phyloP scores from a whole-genome alignment of 2,329 filamentous ascomycete species.

The Clonostachys chloroleuca region DNA sequence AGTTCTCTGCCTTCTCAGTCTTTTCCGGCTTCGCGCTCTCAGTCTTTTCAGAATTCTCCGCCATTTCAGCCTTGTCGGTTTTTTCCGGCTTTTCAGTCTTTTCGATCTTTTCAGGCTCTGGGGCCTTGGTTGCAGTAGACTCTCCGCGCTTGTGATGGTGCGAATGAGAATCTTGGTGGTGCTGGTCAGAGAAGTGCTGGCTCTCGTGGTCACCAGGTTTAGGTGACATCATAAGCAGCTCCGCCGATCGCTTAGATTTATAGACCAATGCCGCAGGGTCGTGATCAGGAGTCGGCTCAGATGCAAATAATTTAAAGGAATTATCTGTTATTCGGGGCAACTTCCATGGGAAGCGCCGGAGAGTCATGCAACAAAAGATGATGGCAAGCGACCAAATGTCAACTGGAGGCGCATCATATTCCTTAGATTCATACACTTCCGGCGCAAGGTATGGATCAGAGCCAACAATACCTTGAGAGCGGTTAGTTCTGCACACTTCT shows the following conservation, averaged over 20 bases:
- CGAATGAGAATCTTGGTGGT: slow-evolving; percentile 7
- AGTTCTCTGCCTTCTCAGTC: too few species aligned
- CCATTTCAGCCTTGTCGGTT: not conserved
- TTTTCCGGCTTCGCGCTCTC: not conserved
- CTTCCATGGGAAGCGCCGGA: slow-evolving; percentile 96
- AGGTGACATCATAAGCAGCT: not conserved
- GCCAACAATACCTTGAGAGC: slow-evolving; percentile 56
- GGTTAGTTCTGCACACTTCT: not conserved
- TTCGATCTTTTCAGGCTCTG: not conserved
- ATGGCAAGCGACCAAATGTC: slow-evolving; percentile 99
- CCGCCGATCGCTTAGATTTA: slow-evolving; percentile 17
- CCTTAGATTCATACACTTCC: slow-evolving; percentile 89
- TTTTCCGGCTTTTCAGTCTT: not conserved
- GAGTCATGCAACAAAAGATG: slow-evolving; percentile 98
- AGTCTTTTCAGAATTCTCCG: not conserved
- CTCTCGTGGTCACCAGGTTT: slow-evolving; percentile 18
- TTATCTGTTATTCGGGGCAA: slow-evolving; percentile 87
- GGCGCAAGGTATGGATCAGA: slow-evolving; percentile 94
- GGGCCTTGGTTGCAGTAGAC: slow-evolving; percentile 1
- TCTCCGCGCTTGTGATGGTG: slow-evolving; percentile 10
- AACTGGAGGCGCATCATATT: slow-evolving; percentile 89
- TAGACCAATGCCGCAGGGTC: slow-evolving; percentile 48
- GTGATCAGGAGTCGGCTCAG: slow-evolving; percentile 74
- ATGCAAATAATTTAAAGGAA: slow-evolving; percentile 88
- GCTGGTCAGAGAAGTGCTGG: slow-evolving; percentile 7